phyloP scores from a whole-genome alignment of 2,329 filamentous ascomycete species.

The Talaromyces piceae region DNA sequence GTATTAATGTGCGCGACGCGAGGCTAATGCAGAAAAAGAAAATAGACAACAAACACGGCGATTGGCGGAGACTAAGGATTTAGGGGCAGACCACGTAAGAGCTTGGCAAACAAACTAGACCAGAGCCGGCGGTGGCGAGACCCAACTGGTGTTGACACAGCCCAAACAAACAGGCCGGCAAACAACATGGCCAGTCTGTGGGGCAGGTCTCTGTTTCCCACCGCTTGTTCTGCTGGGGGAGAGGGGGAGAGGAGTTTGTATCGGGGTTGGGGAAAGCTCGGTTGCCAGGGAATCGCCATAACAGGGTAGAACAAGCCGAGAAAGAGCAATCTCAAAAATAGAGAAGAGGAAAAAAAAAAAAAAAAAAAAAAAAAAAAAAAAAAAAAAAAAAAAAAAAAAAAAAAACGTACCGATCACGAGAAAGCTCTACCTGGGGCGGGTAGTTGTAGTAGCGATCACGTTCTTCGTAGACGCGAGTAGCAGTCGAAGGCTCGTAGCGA shows the following conservation, averaged over 20 bases:
- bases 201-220: constrained; percentile 9
- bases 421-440: constrained; percentile 42
- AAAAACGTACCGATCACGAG: constrained; percentile 43
- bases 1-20: constrained; percentile 14
- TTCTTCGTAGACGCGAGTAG: constrained; percentile 32
- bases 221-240: constrained; percentile 11
- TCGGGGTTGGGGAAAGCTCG: neutral
- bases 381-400: constrained; percentile 13
- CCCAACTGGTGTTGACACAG: neutral
- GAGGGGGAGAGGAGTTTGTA: neutral
- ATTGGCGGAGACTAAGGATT: constrained; percentile 10
- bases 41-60: constrained; percentile 16
- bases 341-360: neutral
- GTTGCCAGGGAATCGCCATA: neutral
- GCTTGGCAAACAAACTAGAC: constrained; percentile 10
- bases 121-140: constrained; percentile 2
- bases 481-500: constrained; percentile 42
- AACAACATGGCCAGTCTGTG: neutral
- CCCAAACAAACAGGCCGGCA: neutral
- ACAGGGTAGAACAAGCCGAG: neutral
- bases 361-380: neutral
- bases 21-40: constrained; percentile 12
- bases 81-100: constrained; percentile 12
- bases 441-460: constrained; percentile 26
- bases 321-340: neutral